Evolutionary conservation across 2,329 filamentous ascomycete genomes (phyloP), one percentile per base, ranked within the genome.

Genomic region (Domatiomyces catenatus): DNA sequence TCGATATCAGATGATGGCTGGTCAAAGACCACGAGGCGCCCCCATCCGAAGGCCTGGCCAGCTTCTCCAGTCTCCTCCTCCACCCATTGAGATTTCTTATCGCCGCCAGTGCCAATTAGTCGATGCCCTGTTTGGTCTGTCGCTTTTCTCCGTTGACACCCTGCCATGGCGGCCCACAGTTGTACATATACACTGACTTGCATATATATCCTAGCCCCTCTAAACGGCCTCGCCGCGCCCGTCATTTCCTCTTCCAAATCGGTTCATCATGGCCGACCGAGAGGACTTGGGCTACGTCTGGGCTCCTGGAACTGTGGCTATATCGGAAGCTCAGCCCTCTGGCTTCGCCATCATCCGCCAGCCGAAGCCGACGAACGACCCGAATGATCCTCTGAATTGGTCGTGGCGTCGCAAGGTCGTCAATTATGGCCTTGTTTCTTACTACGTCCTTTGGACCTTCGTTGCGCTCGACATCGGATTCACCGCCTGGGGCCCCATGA

Each of bases 401-500:
- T 52, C 60, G 15, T 48, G 42, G 48, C 58, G 53, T 53, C 54
- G 61, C 17, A 63, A 63, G 36, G 46, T 59, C 15, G 18, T 62
- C 44, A 62, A 62, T 32, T 61, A 58, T 46, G 56, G 26, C 17
- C 50, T 63, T 12, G 59, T 58, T 10, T 60, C 50, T 18, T 61
- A 57, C 48, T 62, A 60, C 44, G 56, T 59, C 36, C 48, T 61
- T 32, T 60, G 61, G 59, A 58, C 60, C 8, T 56, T 60, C 24
- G 59, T 59, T 19, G 18, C 48, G 26, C 32, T 67, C 49, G 64
- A 68, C 10, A 66, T 66, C 39, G 67, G 66, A 8, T 58, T 58
- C 7, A 61, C 64, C 2, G 63, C 63, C 17, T 72, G 69, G 69
- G 66, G 62, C 0, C 63, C 64, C 5, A 61, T 70, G 59, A 63